Evolutionary conservation across 805 yeast genomes (phyloP), one percentile per base, ranked within the genome.

Genomic region (Wickerhamiella vanderwaltii): DNA sequence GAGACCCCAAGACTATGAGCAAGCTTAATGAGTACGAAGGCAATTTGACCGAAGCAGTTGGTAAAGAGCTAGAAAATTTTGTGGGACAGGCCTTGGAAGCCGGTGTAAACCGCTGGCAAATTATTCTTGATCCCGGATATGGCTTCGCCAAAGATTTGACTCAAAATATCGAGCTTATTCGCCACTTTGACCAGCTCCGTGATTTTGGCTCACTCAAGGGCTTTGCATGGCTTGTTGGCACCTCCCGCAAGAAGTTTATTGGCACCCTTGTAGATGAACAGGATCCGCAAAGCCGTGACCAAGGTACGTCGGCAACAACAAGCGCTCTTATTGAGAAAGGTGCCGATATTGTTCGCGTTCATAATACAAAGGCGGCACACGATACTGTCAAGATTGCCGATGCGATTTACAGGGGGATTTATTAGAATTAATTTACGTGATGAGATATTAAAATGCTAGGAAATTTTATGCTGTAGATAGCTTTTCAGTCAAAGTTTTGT

Each of bases 91-190:
- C 94, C 9, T 61, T 72, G 33, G 52, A 50, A 1, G 62, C 58
- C 0, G 95, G 95, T 4, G 74, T 88, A 1, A 66, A 69, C 45
- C 75, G 88, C 59, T 91, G 95, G 95, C 97, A 91, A 60, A 64
- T 91, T 3, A 75, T 91, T 13, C 54, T 86, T 3, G 99, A 91
- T 57, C 98, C 99, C 0, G 98, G 98, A 2, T 62, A 91, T 31
- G 98, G 99, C 1, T 91, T 91, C 61, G 96, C 97, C n/a, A 91
- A 91, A 58, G 70, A 68, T 41, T 51, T 69, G n/a, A 49, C 56
- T 6, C 94, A 87, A 54, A 88, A 87, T 57, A 49, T 87, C 24
- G 68, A 68, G 17, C 51, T 85, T 1, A 67, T 91, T 22, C 69
- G 74, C 15, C 48, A 55, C 13, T 53, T 59, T 15, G 39, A 43